These are phyloP conservation scores for Syzygium jambos DNA, from an alignment of 345 rosid species.

Conservation along the genomic window DNA sequence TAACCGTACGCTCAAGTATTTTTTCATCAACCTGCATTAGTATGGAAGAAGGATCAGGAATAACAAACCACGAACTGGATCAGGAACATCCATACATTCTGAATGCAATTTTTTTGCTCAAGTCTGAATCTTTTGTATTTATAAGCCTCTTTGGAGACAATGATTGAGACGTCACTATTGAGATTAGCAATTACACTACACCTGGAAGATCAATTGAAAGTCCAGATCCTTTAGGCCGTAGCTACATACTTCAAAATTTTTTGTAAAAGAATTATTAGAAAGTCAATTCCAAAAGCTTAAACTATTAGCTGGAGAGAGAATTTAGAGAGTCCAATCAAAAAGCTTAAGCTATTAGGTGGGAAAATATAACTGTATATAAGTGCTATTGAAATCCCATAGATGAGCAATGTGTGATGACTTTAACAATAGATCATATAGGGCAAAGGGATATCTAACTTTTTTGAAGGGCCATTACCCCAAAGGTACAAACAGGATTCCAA, in stretches of 20 bases:
- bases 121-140: background rate
- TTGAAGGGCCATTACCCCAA: background rate
- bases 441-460: background rate
- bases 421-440: background rate
- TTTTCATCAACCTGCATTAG: constrained; percentile 78
- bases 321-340: background rate
- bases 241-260: background rate
- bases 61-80: background rate
- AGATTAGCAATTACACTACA: background rate
- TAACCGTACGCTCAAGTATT: constrained; percentile 65
- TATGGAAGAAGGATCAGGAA: background rate
- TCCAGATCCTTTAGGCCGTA: background rate
- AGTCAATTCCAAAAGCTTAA: background rate
- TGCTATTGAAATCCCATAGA: background rate
- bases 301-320: background rate
- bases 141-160: background rate
- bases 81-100: background rate
- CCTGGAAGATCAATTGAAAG: background rate
- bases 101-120: background rate
- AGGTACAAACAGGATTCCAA: background rate
- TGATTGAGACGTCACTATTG: background rate
- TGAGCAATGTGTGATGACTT: background rate
- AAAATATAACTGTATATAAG: background rate
- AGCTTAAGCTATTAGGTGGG: background rate
- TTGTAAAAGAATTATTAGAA: background rate